These are phyloP conservation scores for Lycium barbarum DNA, from an alignment of 257 asterid species.

Conservation along the genomic window DNA sequence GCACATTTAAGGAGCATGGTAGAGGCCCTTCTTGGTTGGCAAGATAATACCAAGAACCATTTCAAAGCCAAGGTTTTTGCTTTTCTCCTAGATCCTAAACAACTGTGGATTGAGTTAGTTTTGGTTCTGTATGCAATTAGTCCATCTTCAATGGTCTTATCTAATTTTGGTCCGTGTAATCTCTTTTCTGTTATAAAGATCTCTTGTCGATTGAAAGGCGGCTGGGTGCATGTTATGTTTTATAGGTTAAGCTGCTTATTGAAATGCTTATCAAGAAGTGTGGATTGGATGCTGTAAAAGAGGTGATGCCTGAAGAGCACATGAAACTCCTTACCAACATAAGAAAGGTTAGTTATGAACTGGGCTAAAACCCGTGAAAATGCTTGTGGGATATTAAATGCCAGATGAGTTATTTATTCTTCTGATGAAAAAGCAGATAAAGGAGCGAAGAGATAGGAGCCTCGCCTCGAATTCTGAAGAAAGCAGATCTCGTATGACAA, in stretches of 20 bases:
- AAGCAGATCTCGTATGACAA: constrained; percentile 59
- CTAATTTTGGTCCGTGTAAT: background rate
- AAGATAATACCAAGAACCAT: constrained; percentile 78
- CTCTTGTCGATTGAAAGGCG: background rate
- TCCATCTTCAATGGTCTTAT: background rate
- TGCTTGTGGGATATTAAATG: constrained; percentile 5
- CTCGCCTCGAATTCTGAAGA: constrained; percentile 58
- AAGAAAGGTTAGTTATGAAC: constrained; percentile 67
- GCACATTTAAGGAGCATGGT: constrained; percentile 79
- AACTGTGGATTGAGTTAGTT: constrained; percentile 19
- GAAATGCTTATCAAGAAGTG: constrained; percentile 98
- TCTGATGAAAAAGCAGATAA: constrained; percentile 60
- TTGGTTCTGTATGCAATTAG: background rate
- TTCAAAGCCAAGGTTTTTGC: constrained; percentile 84
- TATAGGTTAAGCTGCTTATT: constrained; percentile 81
- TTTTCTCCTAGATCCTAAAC: constrained; percentile 26
- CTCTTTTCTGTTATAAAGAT: background rate
- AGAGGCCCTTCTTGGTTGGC: constrained; percentile 82
- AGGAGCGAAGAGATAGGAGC: constrained; percentile 78
- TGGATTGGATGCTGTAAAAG: constrained; percentile 87
- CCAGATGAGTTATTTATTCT: constrained; percentile 20
- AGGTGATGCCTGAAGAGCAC: constrained; percentile 95
- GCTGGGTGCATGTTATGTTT: constrained; percentile 14
- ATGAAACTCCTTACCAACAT: constrained; percentile 90
- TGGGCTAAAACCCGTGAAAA: background rate